Percentiles rank a stretch among this genome's conserved stretches.
These are phyloP conservation scores for Ophiostoma pallidulum DNA, from an alignment of 2,329 filamentous ascomycete genomes.

Conservation along the genomic window DNA sequence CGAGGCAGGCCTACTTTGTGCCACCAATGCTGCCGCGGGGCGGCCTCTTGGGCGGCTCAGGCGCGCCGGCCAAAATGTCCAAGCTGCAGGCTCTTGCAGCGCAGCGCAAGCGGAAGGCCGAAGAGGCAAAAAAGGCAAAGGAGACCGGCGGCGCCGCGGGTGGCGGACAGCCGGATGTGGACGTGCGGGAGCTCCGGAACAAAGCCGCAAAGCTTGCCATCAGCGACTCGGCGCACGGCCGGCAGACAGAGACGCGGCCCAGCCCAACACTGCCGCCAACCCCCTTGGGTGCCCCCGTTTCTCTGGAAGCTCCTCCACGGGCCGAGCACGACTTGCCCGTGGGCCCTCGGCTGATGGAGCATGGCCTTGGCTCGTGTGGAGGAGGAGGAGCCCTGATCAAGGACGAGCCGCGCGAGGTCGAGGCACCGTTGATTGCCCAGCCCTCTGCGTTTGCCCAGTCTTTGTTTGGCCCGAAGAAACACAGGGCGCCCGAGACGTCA, in stretches of 20 bases:
- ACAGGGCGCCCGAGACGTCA: conserved; percentile 14
- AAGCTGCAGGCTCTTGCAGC: conserved; percentile 88
- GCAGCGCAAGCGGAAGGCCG: conserved; percentile 73
- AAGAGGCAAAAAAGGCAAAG: conserved; percentile 40
- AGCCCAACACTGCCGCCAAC: neutral
- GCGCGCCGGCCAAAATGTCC: conserved; percentile 60
- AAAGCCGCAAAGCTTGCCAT: conserved; percentile 15
- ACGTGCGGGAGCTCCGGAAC: conserved; percentile 20
- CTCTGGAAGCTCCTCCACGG: neutral
- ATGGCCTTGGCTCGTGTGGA: neutral
- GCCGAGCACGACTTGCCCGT: neutral
- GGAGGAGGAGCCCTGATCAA: neutral
- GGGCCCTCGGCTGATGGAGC: neutral
- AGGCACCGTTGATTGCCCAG: conserved; percentile 17
- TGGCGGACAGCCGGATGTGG: neutral
- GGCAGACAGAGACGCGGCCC: neutral
- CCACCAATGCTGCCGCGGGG: conserved; percentile 45
- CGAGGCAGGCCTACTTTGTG: conserved; percentile 57
- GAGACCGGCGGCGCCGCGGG: conserved; percentile 15
- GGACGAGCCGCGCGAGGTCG: neutral
- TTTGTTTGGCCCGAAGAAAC: conserved; percentile 36
- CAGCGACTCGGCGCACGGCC: conserved; percentile 1
- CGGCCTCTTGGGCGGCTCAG: conserved; percentile 69
- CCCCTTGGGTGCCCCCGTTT: neutral
- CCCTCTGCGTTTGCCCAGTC: conserved; percentile 51